These are phyloP conservation scores for Paraleonurus japonicus DNA, from an alignment of 257 asterid species.

Conservation along the genomic window DNA sequence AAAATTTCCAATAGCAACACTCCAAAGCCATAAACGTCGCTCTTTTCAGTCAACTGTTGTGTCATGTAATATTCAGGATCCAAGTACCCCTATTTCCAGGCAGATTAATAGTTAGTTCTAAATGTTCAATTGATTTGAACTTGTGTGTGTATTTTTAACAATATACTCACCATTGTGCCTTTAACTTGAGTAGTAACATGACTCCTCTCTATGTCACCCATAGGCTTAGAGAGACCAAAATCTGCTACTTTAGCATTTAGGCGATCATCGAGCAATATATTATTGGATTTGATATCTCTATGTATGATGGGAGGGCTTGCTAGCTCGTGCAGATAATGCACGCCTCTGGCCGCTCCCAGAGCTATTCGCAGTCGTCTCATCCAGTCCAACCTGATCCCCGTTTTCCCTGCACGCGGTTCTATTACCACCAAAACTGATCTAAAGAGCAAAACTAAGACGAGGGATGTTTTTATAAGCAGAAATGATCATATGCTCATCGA, in stretches of 20 bases:
- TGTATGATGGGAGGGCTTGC: constrained; percentile 95
- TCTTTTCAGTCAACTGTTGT: constrained; percentile 76
- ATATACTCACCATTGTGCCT: constrained; percentile 97
- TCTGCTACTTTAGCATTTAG: constrained; percentile 88
- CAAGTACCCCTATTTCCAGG: constrained; percentile 64
- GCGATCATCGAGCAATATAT: constrained; percentile 71
- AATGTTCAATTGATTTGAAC: too few relatives aligned
- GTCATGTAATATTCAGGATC: constrained; percentile 99
- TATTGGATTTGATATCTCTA: constrained; percentile 83
- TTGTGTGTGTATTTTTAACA: too few relatives aligned
- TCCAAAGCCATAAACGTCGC: constrained; percentile 91
- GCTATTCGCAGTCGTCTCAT: constrained; percentile 71
- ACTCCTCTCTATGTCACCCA: constrained; percentile 54
- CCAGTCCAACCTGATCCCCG: constrained; percentile 90
- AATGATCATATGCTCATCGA: too few relatives aligned
- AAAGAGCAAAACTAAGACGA: not conserved
- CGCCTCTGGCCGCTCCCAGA: constrained; percentile 81
- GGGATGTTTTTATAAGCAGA: too few relatives aligned
- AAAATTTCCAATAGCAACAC: constrained; percentile 64
- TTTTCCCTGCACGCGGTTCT: constrained; percentile 46
- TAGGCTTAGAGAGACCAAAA: constrained; percentile 86
- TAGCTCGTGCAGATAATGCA: constrained; percentile 85
- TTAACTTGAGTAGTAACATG: constrained; percentile 95
- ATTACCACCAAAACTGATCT: not conserved
- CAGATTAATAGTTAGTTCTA: not conserved